These are phyloP conservation scores for Aspergillus indologenus DNA, from an alignment of 495 filamentous ascomycete species.

Conservation along the genomic window DNA sequence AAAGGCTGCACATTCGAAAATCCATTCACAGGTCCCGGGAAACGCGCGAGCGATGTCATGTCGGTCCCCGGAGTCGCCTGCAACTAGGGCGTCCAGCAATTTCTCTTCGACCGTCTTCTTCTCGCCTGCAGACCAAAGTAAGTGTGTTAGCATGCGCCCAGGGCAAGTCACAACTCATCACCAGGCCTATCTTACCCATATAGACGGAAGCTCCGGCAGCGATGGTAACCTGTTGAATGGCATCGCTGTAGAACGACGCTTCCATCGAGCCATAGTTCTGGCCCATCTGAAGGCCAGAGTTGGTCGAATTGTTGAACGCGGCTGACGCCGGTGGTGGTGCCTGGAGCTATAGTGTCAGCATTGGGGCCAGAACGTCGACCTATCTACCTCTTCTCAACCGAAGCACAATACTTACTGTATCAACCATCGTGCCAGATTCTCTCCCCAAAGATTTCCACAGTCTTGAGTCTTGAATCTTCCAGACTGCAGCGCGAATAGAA, in stretches of 20 bases:
- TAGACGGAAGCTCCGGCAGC: conserved; percentile 4
- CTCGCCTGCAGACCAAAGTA: not conserved
- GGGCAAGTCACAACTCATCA: no score
- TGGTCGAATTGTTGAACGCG: not conserved
- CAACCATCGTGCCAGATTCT: not conserved
- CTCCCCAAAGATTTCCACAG: not conserved
- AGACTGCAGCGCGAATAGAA: not conserved
- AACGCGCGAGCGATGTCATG: not conserved
- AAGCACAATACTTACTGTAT: not conserved
- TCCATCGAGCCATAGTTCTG: conserved; percentile 1
- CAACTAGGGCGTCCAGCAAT: not conserved
- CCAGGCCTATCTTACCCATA: conserved; percentile 1
- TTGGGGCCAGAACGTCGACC: not conserved
- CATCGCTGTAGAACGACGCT: not conserved
- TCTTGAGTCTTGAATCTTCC: not conserved
- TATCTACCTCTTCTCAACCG: not conserved
- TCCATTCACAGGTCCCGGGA: not conserved
- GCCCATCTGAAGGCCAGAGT: conserved; percentile 1
- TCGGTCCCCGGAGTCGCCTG: not conserved
- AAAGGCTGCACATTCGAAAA: not conserved
- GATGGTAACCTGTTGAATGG: not conserved
- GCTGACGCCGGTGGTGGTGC: conserved; percentile 1
- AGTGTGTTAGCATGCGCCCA: not conserved
- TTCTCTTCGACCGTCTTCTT: conserved; percentile 1
- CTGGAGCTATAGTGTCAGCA: not conserved